These are phyloP conservation scores for Echria macrotheca DNA, from an alignment of 495 filamentous ascomycete genomes.

Conservation along the genomic window DNA sequence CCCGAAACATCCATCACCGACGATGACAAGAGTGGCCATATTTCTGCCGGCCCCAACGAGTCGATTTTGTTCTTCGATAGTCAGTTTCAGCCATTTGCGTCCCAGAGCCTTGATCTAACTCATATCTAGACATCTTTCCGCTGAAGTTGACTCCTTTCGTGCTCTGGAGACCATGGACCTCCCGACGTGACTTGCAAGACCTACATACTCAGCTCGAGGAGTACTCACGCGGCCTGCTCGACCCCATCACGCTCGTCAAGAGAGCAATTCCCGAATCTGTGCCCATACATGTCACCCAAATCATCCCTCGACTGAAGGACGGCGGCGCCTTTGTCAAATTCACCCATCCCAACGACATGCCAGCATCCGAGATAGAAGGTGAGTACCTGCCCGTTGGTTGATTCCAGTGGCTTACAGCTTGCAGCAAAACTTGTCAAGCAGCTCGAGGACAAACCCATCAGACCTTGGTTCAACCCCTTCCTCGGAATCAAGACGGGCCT, in stretches of 20 bases:
- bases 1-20: constrained; percentile 40
- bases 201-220: constrained; percentile 61
- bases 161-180: constrained; percentile 52
- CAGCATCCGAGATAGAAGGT: constrained; percentile 55
- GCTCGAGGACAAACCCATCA: constrained; percentile 64
- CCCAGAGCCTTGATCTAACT: not conserved
- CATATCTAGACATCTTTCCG: constrained; percentile 71
- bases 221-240: constrained; percentile 49
- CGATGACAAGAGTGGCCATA: constrained; percentile 66
- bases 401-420: no score
- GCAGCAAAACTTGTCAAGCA: constrained; percentile 42
- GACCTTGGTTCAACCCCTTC: constrained; percentile 86
- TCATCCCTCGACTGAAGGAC: constrained; percentile 79
- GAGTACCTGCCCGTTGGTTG: no score
- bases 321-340: constrained; percentile 94
- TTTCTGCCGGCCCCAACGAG: constrained; percentile 63
- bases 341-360: constrained; percentile 47
- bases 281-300: constrained; percentile 67
- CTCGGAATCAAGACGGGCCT: constrained; percentile 59
- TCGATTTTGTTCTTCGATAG: constrained; percentile 87
- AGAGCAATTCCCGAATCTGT: constrained; percentile 53
- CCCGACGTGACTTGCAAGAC: constrained; percentile 50
- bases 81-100: constrained; percentile 35
- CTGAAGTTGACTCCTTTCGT: constrained; percentile 66
- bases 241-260: constrained; percentile 59